A percentile compares a stretch with the other conserved stretches of the same genome.
Conservation (phyloP, 495 filamentous ascomycete genomes). For the Neurospora tetrasperma region DNA sequence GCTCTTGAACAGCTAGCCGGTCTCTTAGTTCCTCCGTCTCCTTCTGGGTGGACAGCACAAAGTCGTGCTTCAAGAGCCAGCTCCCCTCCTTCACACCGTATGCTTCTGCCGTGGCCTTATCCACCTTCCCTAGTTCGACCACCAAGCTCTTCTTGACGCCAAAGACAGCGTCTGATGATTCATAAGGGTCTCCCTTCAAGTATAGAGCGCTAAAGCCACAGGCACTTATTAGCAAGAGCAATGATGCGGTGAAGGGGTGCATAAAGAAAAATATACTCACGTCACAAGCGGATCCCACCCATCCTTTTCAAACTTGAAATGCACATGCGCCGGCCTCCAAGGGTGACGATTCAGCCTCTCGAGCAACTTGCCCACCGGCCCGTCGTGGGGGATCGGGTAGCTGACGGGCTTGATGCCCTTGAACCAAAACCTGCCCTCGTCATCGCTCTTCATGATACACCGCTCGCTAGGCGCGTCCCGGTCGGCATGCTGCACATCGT, state of each 20-base stretch:
- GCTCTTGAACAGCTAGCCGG: slow-evolving; percentile 59
- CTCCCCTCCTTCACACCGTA: slow-evolving; percentile 62
- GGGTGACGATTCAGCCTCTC: slow-evolving; percentile 61
- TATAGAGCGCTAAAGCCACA: slow-evolving; percentile 55
- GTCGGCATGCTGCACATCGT: slow-evolving; percentile 78
- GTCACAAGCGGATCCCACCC: slow-evolving; percentile 80
- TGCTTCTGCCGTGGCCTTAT: slow-evolving; percentile 44
- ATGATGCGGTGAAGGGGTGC: not conserved
- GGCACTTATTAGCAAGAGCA: not conserved
- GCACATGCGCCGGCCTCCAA: slow-evolving; percentile 80
- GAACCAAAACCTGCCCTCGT: slow-evolving; percentile 76
- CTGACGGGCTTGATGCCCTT: slow-evolving; percentile 76
- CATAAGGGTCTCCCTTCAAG: slow-evolving; percentile 74
- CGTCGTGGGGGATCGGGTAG: slow-evolving; percentile 85
- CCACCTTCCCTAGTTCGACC: slow-evolving; percentile 58
- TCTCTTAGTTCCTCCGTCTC: slow-evolving; percentile 62
- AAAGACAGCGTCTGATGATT: slow-evolving; percentile 85
- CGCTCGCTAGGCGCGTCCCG: slow-evolving; percentile 66
- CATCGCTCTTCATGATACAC: slow-evolving; percentile 63
- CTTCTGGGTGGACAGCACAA: slow-evolving; percentile 58
- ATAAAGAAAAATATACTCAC: slow-evolving; percentile 36
- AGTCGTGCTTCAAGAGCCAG: slow-evolving; percentile 60
- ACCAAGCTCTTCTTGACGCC: slow-evolving; percentile 81
- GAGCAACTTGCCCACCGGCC: slow-evolving; percentile 75
- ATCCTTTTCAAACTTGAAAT: slow-evolving; percentile 88